Evolutionary conservation across 2,329 filamentous ascomycete genomes (phyloP).

Genomic region (Paradendryphiella salina): DNA sequence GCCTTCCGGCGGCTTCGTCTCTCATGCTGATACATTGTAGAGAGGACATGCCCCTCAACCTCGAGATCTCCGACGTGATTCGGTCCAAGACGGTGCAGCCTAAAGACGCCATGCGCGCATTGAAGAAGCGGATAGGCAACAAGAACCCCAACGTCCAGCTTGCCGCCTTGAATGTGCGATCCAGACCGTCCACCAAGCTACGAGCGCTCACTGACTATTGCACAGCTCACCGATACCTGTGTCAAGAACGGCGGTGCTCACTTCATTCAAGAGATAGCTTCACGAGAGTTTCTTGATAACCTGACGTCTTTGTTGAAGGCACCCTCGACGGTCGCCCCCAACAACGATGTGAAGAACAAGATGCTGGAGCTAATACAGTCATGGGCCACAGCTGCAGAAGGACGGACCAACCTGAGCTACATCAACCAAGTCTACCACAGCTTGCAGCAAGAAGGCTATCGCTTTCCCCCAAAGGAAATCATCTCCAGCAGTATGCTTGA

Average conservation of each 20-base stretch:
- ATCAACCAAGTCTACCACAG: slow-evolving; percentile 84
- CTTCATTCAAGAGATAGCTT: slow-evolving; percentile 93
- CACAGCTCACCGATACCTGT: slow-evolving; percentile 89
- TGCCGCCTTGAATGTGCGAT: slow-evolving; percentile 80
- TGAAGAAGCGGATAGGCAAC: slow-evolving; percentile 92
- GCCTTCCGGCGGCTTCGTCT: not conserved
- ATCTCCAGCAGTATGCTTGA: slow-evolving; percentile 98
- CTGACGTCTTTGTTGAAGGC: slow-evolving; percentile 86
- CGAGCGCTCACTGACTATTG: slow-evolving; percentile 12
- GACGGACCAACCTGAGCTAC: slow-evolving; percentile 79
- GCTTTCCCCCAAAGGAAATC: slow-evolving; percentile 82
- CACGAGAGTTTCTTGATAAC: slow-evolving; percentile 98
- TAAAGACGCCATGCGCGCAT: slow-evolving; percentile 95
- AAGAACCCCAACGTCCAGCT: slow-evolving; percentile 98
- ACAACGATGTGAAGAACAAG: slow-evolving; percentile 82
- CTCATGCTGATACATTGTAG: slow-evolving; percentile 51
- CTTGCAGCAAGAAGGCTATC: slow-evolving; percentile 81
- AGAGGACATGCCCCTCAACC: slow-evolving; percentile 94
- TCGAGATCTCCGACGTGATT: slow-evolving; percentile 97
- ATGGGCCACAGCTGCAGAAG: slow-evolving; percentile 89
- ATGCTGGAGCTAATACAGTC: slow-evolving; percentile 92
- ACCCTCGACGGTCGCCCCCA: slow-evolving; percentile 72
- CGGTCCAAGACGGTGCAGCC: slow-evolving; percentile 96
- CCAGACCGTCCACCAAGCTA: not conserved
- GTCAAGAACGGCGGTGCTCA: slow-evolving; percentile 97